phyloP scores from a whole-genome alignment of 2,329 filamentous ascomycete genomes.

The Alternaria angustiovoidea region DNA sequence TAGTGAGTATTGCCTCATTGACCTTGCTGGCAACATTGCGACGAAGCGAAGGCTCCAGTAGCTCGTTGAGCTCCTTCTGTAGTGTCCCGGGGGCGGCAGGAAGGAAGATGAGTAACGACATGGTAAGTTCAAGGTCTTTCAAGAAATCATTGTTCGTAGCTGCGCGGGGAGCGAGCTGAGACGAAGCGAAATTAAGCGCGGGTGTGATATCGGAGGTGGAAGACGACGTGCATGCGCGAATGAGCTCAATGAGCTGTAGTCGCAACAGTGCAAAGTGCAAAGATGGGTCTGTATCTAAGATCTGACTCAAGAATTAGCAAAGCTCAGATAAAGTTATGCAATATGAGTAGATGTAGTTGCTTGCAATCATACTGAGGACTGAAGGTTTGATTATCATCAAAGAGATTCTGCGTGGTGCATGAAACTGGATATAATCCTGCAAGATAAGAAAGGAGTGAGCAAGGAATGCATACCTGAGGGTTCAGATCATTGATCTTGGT shows the following conservation, averaged over 20 bases:
- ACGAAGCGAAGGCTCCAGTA: conserved; percentile 82
- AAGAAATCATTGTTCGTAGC: conserved; percentile 83
- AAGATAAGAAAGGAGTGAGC: conserved; percentile 43
- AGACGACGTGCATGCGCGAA: conserved; percentile 74
- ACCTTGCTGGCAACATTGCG: conserved; percentile 85
- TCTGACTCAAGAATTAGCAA: conserved; percentile 62
- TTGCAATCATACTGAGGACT: conserved; percentile 81
- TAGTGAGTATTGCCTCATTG: conserved; percentile 84
- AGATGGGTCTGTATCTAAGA: conserved; percentile 81
- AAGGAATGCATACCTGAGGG: conserved; percentile 74
- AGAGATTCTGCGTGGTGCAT: conserved; percentile 99
- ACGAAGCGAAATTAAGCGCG: conserved; percentile 85
- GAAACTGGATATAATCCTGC: conserved; percentile 97
- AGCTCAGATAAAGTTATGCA: conserved; percentile 16
- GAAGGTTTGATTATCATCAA: conserved; percentile 90
- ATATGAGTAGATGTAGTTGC: conserved; percentile 14
- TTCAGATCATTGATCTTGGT: conserved; percentile 88
- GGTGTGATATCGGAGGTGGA: conserved; percentile 76
- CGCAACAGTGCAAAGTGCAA: conserved; percentile 90
- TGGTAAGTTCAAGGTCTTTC: conserved; percentile 87
- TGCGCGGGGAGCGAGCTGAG: conserved; percentile 85
- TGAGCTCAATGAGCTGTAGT: conserved; percentile 92
- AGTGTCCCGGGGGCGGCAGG: conserved; percentile 69
- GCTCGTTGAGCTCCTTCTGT: conserved; percentile 74
- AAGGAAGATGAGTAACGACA: conserved; percentile 89